Base-by-base conservation (phyloP, 306 rosid genomes). In the Astragalus glycyphyllos region DNA sequence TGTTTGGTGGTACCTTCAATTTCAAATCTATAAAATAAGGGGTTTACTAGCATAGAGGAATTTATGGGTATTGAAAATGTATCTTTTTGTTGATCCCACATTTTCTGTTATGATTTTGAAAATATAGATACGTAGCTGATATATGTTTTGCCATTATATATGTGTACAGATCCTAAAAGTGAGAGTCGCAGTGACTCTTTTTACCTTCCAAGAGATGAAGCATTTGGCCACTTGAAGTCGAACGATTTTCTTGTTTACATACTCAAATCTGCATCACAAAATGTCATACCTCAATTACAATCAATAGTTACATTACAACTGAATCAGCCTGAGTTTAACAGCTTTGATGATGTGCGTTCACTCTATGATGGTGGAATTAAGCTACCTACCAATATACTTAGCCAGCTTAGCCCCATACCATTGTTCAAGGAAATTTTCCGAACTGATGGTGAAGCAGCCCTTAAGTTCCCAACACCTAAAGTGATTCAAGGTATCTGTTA, bases 131-230 rank as follows among this genome's bases (percentile, higher is more conserved):
- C 20, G 77, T 23, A 40, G 12, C 14, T 71, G 15, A 59, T 6
- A 17, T 1, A 34, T 47, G 41, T 47, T 76, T 53, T 73, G 11
- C 26, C 41, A 29, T 75, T 48, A n/a, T 35, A 5, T 56, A 35
- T 56, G 7, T 70, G n/a, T 12, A 34, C 81, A 88, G 96, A 88
- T 86, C 89, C 80, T 0, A 65, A 74, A 0, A 56, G 56, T 31
- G 96, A 91, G 87, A 85, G 73, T 5, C 79, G 79, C 5, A 73
- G 83, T 47, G 83, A 68, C 62, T 55, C 8, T 16, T 56, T 91
- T 37, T 91, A 91, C 32, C 86, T 90, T 41, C 98, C 96, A 10
- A 84, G 94, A 70, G 97, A 89, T 45, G 97, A 92, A 61, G 47
- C 85, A 58, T 89, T 92, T 75, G 90, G 91, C 4, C 87, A 84